phyloP scores from a whole-genome alignment of 1,284 basidiomycete species.

The Ceratobasidium theobromae region DNA sequence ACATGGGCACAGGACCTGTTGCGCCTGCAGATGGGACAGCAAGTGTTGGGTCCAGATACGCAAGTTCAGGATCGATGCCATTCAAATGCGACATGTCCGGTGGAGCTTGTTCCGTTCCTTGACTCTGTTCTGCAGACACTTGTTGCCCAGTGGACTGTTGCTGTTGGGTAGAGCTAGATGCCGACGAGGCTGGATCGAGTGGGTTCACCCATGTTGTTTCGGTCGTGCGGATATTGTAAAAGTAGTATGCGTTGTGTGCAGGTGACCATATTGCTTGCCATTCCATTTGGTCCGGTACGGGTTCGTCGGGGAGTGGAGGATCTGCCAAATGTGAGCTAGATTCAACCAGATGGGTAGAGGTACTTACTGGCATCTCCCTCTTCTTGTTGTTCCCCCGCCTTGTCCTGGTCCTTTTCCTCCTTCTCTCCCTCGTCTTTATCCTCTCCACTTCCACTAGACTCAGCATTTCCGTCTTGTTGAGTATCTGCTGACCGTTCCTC shows the following conservation, averaged over 20 bases:
- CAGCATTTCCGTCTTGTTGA: too few relatives aligned
- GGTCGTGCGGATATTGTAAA: slow-evolving; percentile 75
- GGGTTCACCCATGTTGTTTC: slow-evolving; percentile 91
- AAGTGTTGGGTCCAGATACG: slow-evolving; percentile 76
- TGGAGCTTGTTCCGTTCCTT: slow-evolving; percentile 38
- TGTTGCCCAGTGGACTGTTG: neutral
- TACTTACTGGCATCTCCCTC: slow-evolving; percentile 3
- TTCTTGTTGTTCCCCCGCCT: neutral
- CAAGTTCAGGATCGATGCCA: slow-evolving; percentile 83
- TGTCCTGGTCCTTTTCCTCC: neutral
- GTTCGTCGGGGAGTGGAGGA: slow-evolving; percentile 22
- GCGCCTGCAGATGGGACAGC: slow-evolving; percentile 46
- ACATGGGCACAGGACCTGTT: slow-evolving; percentile 46
- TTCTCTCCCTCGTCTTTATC: neutral
- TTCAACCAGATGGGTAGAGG: neutral
- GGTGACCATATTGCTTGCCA: slow-evolving; percentile 90
- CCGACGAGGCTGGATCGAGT: slow-evolving; percentile 45
- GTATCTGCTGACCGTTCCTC: too few relatives aligned
- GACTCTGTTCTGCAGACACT: neutral
- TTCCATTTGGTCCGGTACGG: slow-evolving; percentile 39
- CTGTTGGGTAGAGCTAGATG: slow-evolving; percentile 32
- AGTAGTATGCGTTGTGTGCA: slow-evolving; percentile 82
- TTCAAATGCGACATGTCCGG: slow-evolving; percentile 52
- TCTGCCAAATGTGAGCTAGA: neutral
- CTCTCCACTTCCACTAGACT: too few relatives aligned